Percentiles rank a stretch among this genome's conserved stretches.
phyloP scores from a whole-genome alignment of 1,284 basidiomycete species.

The Prillingera fragicola region DNA sequence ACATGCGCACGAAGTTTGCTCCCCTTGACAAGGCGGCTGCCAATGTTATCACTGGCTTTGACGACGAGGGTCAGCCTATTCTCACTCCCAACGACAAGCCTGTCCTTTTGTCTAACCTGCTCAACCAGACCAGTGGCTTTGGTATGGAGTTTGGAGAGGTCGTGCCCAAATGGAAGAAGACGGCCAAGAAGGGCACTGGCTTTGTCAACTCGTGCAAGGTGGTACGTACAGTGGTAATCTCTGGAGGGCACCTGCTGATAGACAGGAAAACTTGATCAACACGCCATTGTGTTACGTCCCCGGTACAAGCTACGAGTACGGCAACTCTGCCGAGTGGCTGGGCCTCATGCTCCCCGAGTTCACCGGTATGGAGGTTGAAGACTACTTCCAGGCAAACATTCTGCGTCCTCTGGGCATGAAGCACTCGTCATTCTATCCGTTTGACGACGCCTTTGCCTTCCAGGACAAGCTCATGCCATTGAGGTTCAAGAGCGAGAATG shows the following conservation, averaged over 20 bases:
- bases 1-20: slow-evolving; percentile 18
- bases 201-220: slow-evolving; percentile 37
- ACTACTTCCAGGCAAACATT: slow-evolving; percentile 28
- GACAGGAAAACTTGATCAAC: slow-evolving; percentile 33
- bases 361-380: slow-evolving; percentile 18
- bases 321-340: slow-evolving; percentile 38
- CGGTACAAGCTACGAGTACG: slow-evolving; percentile 29
- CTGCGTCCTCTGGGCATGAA: slow-evolving; percentile 32
- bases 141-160: slow-evolving; percentile 27
- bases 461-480: slow-evolving; percentile 21
- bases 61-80: slow-evolving; percentile 13
- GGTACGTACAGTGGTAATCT: slow-evolving; percentile 12
- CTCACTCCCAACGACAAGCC: slow-evolving; percentile 12
- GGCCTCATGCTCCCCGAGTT: slow-evolving; percentile 29
- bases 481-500: slow-evolving; percentile 8
- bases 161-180: slow-evolving; percentile 26
- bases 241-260: background rate
- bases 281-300: slow-evolving; percentile 29
- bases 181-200: slow-evolving; percentile 21
- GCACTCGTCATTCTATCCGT: slow-evolving; percentile 33
- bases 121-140: slow-evolving; percentile 39
- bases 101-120: slow-evolving; percentile 23
- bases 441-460: slow-evolving; percentile 15
- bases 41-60: slow-evolving; percentile 17
- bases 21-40: slow-evolving; percentile 18